These are phyloP conservation scores for Chlorophyllum brunneum DNA, from an alignment of 768 basidiomycete species.

Conservation along the genomic window DNA sequence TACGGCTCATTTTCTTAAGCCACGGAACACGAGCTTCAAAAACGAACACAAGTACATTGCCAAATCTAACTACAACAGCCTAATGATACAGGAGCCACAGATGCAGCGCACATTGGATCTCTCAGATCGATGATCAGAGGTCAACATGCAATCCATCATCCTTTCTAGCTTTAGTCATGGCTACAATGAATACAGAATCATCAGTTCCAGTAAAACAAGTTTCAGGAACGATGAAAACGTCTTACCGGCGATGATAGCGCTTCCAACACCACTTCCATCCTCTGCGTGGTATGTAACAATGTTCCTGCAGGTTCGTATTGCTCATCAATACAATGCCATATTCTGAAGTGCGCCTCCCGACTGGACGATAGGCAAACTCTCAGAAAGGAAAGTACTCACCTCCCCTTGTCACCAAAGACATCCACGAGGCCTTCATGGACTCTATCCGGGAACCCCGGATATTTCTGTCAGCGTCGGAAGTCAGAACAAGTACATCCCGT, in stretches of 20 bases:
- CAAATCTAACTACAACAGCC: too few species aligned
- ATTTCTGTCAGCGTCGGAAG: conserved; percentile 65
- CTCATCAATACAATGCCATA: background rate
- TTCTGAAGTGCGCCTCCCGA: background rate
- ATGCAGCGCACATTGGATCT: too few species aligned
- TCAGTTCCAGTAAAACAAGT: background rate
- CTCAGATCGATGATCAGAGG: too few species aligned
- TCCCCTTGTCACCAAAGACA: conserved; percentile 94
- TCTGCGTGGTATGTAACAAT: conserved; percentile 83
- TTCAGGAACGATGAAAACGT: background rate
- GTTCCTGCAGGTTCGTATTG: conserved; percentile 48
- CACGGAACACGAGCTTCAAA: too few species aligned
- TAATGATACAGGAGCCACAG: too few species aligned
- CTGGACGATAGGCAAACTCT: background rate
- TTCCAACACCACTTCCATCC: conserved; percentile 92
- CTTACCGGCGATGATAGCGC: conserved; percentile 84
- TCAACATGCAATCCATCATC: conserved; percentile 55
- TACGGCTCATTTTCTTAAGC: too few species aligned
- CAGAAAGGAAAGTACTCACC: conserved; percentile 41
- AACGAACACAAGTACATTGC: too few species aligned
- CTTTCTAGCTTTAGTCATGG: conserved; percentile 86
- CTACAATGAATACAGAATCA: conserved; percentile 31
- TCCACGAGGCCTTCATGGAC: conserved; percentile 91
- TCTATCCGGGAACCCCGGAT: conserved; percentile 90
- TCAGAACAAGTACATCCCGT: background rate